phyloP scores from a whole-genome alignment of 1,284 basidiomycete genomes.

The Neolentinus lepideus region DNA sequence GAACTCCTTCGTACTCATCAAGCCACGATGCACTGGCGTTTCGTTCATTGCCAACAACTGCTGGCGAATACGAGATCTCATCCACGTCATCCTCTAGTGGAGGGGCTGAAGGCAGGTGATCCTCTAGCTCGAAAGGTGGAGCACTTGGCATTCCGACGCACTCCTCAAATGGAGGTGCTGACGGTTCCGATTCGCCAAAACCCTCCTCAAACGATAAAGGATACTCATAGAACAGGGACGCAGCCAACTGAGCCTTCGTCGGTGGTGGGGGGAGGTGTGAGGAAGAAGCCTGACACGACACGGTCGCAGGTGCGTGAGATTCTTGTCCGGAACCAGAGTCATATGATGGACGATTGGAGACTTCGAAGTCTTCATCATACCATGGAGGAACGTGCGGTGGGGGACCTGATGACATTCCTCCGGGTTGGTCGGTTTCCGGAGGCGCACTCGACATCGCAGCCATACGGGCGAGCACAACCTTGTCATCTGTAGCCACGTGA shows the following conservation, averaged over 20 bases:
- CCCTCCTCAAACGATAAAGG: conserved; percentile 31
- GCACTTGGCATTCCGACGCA: conserved; percentile 17
- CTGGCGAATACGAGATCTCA: background rate
- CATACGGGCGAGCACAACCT: conserved; percentile 51
- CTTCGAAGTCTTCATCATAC: conserved; percentile 15
- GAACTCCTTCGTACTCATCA: no score
- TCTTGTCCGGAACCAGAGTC: conserved; percentile 5
- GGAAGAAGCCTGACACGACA: conserved; percentile 8
- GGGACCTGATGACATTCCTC: background rate
- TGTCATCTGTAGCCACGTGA: conserved; percentile 74
- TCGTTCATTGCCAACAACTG: background rate
- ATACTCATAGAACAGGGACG: conserved; percentile 31
- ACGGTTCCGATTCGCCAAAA: conserved; percentile 26
- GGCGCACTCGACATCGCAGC: conserved; percentile 52
- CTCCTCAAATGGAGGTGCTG: conserved; percentile 38
- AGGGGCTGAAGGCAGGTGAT: conserved; percentile 26
- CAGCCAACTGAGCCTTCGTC: conserved; percentile 33
- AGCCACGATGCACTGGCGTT: no score
- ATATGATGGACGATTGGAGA: background rate
- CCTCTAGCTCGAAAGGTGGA: conserved; percentile 18
- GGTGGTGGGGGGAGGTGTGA: conserved; percentile 27
- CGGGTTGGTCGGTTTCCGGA: conserved; percentile 7
- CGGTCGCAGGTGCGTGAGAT: conserved; percentile 8
- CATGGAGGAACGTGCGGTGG: conserved; percentile 20
- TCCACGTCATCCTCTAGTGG: conserved; percentile 24